phyloP scores from a whole-genome alignment of 164 flowering plant genomes.

The Hamamelis virginiana region DNA sequence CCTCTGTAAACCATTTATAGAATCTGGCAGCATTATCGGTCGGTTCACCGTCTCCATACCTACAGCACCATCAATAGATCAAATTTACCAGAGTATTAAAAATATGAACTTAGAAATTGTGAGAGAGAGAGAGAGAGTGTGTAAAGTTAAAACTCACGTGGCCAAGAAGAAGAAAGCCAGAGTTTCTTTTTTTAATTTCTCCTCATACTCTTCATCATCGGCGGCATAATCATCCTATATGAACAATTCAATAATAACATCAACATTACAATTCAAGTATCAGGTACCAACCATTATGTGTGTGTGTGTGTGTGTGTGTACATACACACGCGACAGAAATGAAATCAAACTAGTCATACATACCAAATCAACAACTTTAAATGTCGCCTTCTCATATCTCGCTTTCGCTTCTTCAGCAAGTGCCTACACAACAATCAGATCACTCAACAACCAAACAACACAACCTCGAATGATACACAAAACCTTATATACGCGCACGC shows the following conservation, averaged over 20 bases:
- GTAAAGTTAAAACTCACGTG: constrained; percentile 54
- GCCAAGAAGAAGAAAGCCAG: constrained; percentile 82
- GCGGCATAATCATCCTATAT: constrained; percentile 89
- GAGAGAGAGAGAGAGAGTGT: not conserved
- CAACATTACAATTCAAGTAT: not conserved
- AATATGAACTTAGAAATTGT: not conserved
- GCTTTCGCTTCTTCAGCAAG: constrained; percentile 84
- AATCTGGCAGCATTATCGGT: constrained; percentile 96
- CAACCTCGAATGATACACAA: too few species aligned
- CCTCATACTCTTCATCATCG: constrained; percentile 84
- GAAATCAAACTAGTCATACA: constrained; percentile 7
- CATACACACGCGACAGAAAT: not conserved
- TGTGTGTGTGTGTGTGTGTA: not conserved
- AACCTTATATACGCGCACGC: too few species aligned
- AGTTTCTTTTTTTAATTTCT: constrained; percentile 73
- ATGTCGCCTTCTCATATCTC: constrained; percentile 72
- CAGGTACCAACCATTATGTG: not conserved
- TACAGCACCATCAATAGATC: constrained; percentile 33
- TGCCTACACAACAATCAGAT: constrained; percentile 42
- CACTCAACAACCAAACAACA: not conserved
- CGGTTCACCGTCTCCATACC: constrained; percentile 99
- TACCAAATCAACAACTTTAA: constrained; percentile 90
- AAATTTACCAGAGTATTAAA: not conserved
- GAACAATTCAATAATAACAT: constrained; percentile 14
- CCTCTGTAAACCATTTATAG: constrained; percentile 93